phyloP scores from a whole-genome alignment of 495 filamentous ascomycete species.

The Jackrogersella multiformis region DNA sequence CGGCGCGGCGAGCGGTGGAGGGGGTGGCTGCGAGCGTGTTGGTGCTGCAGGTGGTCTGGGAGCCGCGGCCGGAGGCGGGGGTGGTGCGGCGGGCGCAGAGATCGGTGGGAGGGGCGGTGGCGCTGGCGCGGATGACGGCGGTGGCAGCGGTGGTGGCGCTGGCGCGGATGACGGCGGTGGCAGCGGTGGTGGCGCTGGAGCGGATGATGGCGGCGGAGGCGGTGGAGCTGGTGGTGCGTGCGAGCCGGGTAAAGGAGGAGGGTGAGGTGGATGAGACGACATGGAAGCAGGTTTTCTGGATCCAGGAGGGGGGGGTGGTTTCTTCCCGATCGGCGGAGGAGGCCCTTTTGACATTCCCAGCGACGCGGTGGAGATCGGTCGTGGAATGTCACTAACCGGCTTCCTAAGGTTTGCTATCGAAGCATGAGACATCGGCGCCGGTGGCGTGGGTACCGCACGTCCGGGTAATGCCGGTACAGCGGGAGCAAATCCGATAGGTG shows the following conservation, averaged over 20 bases:
- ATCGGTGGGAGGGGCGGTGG: slow-evolving; percentile 60
- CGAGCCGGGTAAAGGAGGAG: slow-evolving; percentile 57
- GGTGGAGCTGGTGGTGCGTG: slow-evolving; percentile 60
- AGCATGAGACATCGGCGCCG: slow-evolving; percentile 61
- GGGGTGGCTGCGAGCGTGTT: slow-evolving; percentile 61
- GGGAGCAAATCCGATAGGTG: slow-evolving; percentile 67
- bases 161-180: slow-evolving; percentile 62
- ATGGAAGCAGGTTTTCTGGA: slow-evolving; percentile 69
- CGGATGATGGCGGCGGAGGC: slow-evolving; percentile 60
- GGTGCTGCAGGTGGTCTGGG: slow-evolving; percentile 46
- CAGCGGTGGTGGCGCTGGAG: too few relatives aligned
- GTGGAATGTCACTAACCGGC: slow-evolving; percentile 60
- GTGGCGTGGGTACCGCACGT: slow-evolving; percentile 48
- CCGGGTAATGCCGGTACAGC: slow-evolving; percentile 69
- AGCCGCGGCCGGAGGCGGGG: slow-evolving; percentile 43
- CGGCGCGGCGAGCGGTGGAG: slow-evolving; percentile 59
- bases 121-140: slow-evolving; percentile 55
- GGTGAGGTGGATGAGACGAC: slow-evolving; percentile 53
- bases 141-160: slow-evolving; percentile 60
- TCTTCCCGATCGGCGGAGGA: slow-evolving; percentile 69
- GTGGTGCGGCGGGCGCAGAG: slow-evolving; percentile 61
- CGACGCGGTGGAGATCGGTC: slow-evolving; percentile 62
- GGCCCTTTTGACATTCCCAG: slow-evolving; percentile 57
- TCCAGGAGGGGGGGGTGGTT: slow-evolving; percentile 75
- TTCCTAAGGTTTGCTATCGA: slow-evolving; percentile 70